Evolutionary conservation across 345 rosid genomes (phyloP), one percentile per base, ranked within the genome.

Genomic region (Viola odorata): DNA sequence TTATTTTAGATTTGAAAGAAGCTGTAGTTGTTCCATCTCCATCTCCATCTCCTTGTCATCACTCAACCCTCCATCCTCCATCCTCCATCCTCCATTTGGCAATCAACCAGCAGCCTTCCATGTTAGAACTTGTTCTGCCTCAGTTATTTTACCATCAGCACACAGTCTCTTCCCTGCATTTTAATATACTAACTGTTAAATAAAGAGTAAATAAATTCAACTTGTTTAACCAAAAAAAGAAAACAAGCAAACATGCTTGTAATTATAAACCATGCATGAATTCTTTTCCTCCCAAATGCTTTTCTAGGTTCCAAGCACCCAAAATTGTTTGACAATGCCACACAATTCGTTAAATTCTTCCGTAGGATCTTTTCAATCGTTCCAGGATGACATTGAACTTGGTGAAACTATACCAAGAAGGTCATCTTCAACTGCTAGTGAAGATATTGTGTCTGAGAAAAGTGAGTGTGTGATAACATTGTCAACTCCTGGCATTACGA

Each of bases 81-180:
- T 6, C 60, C 38, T 57, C 13, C 55, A 40, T 48, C 75, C 55
- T 60, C 75, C 70, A 60, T 8, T 9, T 64, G 69, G 73, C 63
- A 8, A 15, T 62, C 55, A 44, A 49, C 48, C 13, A 23, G 42
- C 55, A 14, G 5, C 6, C 60, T 41, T 36, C 14, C 55, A 45
- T 36, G 16, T 14, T 54, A 36, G 41, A 54, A 37, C 23, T 23
- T 12, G 12, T 45, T 8, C 14, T 45, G 37, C 3, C 5, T 11
- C 4, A 49, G 55, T 45, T 53, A 23, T 45, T 40, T 23, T 3
- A 13, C n/a, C 41, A 16, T 57, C 38, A 9, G 37, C n/a, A n/a
- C n/a, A n/a, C n/a, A n/a, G 38, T 13, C 38, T 37, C 41, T 17
- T 57, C 16, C 7, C 8, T 10, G 4, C 47, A 17, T 32, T 7